phyloP scores from a whole-genome alignment of 805 yeast species.

The Nakazawaea populi region DNA sequence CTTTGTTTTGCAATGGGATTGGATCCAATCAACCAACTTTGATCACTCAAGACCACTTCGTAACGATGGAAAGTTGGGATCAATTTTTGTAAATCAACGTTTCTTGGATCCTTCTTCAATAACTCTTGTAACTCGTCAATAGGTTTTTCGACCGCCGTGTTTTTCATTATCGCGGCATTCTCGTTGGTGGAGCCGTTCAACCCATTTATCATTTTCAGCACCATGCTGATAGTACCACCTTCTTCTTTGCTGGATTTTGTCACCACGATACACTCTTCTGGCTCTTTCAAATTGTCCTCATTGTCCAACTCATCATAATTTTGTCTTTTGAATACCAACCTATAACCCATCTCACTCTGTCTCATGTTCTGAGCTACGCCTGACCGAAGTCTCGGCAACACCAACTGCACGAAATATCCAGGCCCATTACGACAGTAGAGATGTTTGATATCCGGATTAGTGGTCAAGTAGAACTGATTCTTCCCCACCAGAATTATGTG shows the following conservation, averaged over 20 bases:
- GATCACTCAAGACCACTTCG: conserved; percentile 21
- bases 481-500: conserved; percentile 51
- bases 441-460: conserved; percentile 61
- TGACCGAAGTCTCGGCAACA: not conserved
- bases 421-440: conserved; percentile 56
- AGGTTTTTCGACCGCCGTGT: not conserved
- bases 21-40: conserved; percentile 36
- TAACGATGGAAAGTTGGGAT: conserved; percentile 20
- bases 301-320: conserved; percentile 12
- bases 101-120: conserved; percentile 3
- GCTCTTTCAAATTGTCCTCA: conserved; percentile 7
- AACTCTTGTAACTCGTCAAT: conserved; percentile 15
- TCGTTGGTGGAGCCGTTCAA: conserved; percentile 9
- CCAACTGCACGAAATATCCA: conserved; percentile 41
- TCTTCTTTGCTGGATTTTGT: conserved; percentile 15
- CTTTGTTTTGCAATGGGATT: conserved; percentile 33
- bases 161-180: not conserved
- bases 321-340: conserved; percentile 24
- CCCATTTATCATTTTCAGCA: conserved; percentile 14
- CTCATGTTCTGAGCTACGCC: not conserved
- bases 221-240: conserved; percentile 16
- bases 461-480: conserved; percentile 50
- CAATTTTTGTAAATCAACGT: conserved; percentile 2
- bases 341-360: conserved; percentile 23
- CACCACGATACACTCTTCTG: conserved; percentile 15